Evolutionary conservation across 306 rosid genomes (phyloP).

Genomic region (Neltuma alba): DNA sequence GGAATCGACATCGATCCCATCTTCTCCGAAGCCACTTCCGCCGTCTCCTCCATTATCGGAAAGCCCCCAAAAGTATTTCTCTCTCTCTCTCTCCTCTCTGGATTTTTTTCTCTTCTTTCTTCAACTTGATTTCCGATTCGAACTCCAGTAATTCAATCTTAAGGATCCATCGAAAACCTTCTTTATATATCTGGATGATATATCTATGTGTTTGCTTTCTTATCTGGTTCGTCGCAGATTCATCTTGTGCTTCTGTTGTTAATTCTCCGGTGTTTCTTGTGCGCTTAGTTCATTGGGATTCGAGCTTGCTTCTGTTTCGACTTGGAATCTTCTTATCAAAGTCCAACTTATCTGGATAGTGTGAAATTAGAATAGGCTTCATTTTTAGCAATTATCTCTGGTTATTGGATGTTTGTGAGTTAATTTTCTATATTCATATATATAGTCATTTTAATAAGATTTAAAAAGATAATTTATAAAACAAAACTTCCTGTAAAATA

Average conservation of each 20-base stretch:
- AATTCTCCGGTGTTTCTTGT: neutral
- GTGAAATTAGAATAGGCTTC: neutral
- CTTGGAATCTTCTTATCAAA: neutral
- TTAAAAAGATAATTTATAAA: neutral
- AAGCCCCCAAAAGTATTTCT: neutral
- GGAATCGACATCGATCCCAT: slow-evolving; percentile 68
- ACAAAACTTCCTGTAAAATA: too few relatives aligned
- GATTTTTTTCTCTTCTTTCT: neutral
- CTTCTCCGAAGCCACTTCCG: neutral
- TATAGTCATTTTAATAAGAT: too few relatives aligned
- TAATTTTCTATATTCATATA: too few relatives aligned
- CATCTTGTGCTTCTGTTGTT: neutral
- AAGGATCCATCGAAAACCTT: neutral
- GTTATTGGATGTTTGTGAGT: neutral
- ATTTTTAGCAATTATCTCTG: neutral
- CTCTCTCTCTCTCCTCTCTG: neutral
- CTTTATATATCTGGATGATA: too few relatives aligned
- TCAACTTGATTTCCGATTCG: neutral
- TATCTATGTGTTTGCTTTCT: neutral
- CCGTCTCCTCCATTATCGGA: neutral
- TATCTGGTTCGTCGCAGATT: neutral
- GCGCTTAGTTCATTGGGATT: neutral
- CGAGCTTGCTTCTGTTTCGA: neutral
- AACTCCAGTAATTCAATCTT: neutral
- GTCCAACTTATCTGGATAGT: neutral